These are phyloP conservation scores for Boletus fagicola DNA, from an alignment of 768 basidiomycete genomes.

Conservation along the genomic window DNA sequence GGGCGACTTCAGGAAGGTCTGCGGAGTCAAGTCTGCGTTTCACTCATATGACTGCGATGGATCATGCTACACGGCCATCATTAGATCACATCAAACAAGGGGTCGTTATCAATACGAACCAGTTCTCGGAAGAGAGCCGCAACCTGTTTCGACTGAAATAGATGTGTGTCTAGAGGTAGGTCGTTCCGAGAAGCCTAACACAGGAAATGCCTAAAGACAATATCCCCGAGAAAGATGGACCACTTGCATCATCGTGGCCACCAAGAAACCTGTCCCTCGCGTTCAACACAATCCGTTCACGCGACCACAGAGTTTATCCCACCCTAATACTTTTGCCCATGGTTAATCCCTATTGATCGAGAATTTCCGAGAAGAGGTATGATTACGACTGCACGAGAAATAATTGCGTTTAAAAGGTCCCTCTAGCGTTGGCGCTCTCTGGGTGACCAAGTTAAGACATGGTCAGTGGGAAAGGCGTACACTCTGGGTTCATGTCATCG, in stretches of 20 bases:
- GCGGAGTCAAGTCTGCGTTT: neutral
- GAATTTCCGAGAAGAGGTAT: neutral
- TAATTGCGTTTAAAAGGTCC: neutral
- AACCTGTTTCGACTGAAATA: conserved; percentile 4
- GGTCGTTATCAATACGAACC: neutral
- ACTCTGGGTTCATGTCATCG: neutral
- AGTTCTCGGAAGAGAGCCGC: conserved; percentile 1
- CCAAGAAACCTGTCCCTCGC: neutral
- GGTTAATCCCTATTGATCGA: neutral
- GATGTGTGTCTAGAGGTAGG: conserved; percentile 4
- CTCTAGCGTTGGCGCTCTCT: neutral
- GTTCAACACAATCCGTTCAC: neutral
- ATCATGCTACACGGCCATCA: neutral
- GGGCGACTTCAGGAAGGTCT: neutral
- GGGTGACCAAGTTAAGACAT: neutral
- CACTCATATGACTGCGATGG: neutral
- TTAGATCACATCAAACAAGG: neutral
- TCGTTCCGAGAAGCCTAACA: conserved; percentile 6
- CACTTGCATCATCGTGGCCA: neutral
- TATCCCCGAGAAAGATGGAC: neutral
- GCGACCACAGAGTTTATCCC: neutral
- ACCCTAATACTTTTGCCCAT: neutral
- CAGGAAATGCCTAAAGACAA: neutral
- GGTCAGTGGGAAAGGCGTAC: neutral
- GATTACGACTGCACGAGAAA: neutral